Conservation (phyloP, 441 rosid species). For the Adansonia gregorii region DNA sequence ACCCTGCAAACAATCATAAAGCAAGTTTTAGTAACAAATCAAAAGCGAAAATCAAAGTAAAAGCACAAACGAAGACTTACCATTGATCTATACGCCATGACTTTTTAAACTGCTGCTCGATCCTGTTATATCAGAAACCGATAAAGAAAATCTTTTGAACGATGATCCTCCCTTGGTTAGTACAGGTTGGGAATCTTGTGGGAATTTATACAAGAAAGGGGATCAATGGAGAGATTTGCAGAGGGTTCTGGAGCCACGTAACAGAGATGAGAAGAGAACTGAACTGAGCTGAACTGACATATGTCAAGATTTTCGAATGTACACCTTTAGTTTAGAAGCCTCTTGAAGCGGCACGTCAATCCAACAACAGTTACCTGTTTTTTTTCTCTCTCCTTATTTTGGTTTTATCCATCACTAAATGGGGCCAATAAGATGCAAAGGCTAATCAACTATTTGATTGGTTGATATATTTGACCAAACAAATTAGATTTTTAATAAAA, state of each 20-base stretch:
- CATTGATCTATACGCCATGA: constrained; percentile 44
- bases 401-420: too few relatives aligned
- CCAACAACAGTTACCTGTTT: background rate
- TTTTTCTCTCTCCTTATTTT: background rate
- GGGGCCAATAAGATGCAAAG: background rate
- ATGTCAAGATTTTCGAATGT: background rate
- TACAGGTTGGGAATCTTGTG: background rate
- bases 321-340: constrained; percentile 32
- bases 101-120: background rate
- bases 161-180: background rate
- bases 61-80: constrained; percentile 24
- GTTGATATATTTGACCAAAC: too few relatives aligned
- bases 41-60: background rate
- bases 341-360: constrained; percentile 40
- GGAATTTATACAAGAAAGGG: background rate
- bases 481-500: too few relatives aligned
- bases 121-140: too few relatives aligned
- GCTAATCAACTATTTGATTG: background rate
- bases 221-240: background rate
- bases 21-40: background rate
- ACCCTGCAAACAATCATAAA: background rate
- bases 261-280: background rate
- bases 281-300: constrained; percentile 27
- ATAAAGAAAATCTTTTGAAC: background rate
- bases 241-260: constrained; percentile 40